Percentiles rank a stretch among this genome's conserved stretches.
Evolutionary conservation across 2,329 filamentous ascomycete species (phyloP).

Genomic region (Conoideocrella luteorostrata): DNA sequence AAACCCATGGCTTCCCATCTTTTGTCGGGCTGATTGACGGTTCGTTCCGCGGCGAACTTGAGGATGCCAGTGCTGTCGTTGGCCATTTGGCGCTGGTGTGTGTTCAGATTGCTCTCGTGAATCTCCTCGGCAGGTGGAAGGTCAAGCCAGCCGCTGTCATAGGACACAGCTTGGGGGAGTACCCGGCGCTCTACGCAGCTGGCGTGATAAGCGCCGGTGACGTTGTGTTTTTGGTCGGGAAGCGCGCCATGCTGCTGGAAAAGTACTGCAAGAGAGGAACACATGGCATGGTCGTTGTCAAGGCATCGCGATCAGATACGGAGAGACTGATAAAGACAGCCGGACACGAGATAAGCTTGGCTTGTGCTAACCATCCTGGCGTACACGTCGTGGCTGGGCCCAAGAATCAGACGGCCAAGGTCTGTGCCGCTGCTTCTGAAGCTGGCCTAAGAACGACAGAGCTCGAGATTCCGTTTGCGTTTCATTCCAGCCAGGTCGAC

Average conservation of each 20-base stretch:
- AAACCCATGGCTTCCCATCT: constrained; percentile 28
- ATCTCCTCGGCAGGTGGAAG: constrained; percentile 37
- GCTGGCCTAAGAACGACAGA: too few species aligned
- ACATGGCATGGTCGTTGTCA: too few species aligned
- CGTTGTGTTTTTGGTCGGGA: constrained; percentile 65
- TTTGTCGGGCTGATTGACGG: constrained; percentile 39
- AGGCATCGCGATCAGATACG: too few species aligned
- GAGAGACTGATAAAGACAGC: too few species aligned
- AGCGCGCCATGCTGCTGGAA: constrained; percentile 58
- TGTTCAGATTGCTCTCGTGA: constrained; percentile 34
- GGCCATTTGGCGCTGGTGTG: constrained; percentile 33
- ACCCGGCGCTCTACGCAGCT: constrained; percentile 64
- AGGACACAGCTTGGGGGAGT: constrained; percentile 65
- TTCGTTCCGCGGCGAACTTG: constrained; percentile 22
- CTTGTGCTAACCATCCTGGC: too few species aligned
- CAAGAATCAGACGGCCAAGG: too few species aligned
- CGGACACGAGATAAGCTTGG: too few species aligned
- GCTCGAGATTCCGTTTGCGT: too few species aligned
- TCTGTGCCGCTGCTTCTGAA: too few species aligned
- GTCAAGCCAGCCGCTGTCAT: constrained; percentile 48
- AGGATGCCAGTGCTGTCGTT: constrained; percentile 11
- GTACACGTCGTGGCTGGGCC: too few species aligned
- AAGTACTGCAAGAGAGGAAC: constrained; percentile 59
- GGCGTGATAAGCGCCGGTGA: constrained; percentile 66
- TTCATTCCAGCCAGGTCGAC: too few species aligned